Base-by-base conservation (phyloP, 2,329 filamentous ascomycete genomes). In the Amauroascus niger region DNA sequence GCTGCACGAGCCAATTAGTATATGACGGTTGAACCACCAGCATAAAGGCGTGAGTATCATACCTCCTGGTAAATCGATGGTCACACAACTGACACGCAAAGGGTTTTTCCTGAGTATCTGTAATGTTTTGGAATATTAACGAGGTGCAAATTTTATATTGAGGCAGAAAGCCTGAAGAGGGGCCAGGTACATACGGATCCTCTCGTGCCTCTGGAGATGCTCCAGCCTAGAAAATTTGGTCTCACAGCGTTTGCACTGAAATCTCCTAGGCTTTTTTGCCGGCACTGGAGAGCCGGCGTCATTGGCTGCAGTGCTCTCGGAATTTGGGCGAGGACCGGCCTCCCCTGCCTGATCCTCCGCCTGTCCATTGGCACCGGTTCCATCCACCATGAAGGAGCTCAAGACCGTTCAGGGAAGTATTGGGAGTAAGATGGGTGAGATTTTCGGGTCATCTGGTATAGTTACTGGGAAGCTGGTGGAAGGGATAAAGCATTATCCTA, bases 191-290 rank as follows among this genome's bases (percentile, higher is more conserved):
- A 41, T 50, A 58, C 51, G 59, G 50, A 54, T 51, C 20, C 72
- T 69, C 65, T 74, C 72, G 68, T 75, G 73, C 60, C 73, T 67
- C 67, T 75, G 73, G 61, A 75, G 71, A 66, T 75, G 73, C 62
- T 75, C 73, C 56, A 74, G 61, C 54, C 73, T 69, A 52, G 71
- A 72, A 62, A 75, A 75, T 33, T 71, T 69, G 57, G 71, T 64
- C 58, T 70, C 71, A 62, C 72, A 75, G 57, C 73, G 73, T 62
- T 72, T 71, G 60, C 72, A 75, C 24, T 53, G 35, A 22, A 56
- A 56, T 48, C 54, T 33, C 24, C 24, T 56, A 33, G 33, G 39
- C 26, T 51, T 53, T 45, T 49, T 56, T 37, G 49, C 41, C 33
- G 54, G 49, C 14, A n/a, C 39, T 14, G 49, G 18, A 11, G 8